A percentile compares a stretch with the other conserved stretches of the same genome.
Conservation (phyloP, 2,329 filamentous ascomycete species). For the Penicillium sp. region DNA sequence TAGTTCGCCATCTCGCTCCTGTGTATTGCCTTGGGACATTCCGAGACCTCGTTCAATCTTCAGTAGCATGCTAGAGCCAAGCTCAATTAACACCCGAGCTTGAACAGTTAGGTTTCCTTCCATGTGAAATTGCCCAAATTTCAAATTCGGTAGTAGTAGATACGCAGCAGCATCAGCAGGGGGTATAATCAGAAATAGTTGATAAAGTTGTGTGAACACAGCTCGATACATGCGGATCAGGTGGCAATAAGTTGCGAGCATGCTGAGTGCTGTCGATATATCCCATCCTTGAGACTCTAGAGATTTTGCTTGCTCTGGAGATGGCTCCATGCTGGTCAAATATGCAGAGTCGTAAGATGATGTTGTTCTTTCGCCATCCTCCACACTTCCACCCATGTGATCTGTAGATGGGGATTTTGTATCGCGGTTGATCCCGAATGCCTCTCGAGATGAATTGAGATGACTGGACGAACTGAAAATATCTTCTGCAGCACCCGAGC, state of each 20-base stretch:
- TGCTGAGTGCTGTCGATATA: slow-evolving; percentile 9
- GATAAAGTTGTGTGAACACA: slow-evolving; percentile 18
- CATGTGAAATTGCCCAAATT: slow-evolving; percentile 9
- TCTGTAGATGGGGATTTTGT: background rate
- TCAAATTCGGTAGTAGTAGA: slow-evolving; percentile 11
- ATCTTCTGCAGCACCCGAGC: background rate
- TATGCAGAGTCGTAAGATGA: slow-evolving; percentile 14
- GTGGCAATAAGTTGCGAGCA: slow-evolving; percentile 16
- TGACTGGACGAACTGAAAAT: too few species aligned
- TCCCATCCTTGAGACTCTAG: background rate
- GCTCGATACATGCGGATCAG: slow-evolving; percentile 15
- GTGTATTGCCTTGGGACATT: background rate
- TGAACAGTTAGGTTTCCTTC: slow-evolving; percentile 9
- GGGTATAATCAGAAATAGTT: slow-evolving; percentile 14
- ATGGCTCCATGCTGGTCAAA: slow-evolving; percentile 1
- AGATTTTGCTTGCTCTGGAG: background rate
- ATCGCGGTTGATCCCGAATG: background rate
- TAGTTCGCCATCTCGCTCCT: background rate
- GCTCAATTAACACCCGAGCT: slow-evolving; percentile 11
- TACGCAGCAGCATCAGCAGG: slow-evolving; percentile 11
- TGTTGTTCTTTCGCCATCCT: slow-evolving; percentile 1
- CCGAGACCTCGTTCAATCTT: slow-evolving; percentile 14
- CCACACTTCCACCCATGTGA: background rate
- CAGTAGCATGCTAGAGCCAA: slow-evolving; percentile 9
- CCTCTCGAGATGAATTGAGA: background rate